Base-by-base conservation (phyloP, 228 moss, liverwort and hornwort genomes). In the Sphagnum magellanicum region DNA sequence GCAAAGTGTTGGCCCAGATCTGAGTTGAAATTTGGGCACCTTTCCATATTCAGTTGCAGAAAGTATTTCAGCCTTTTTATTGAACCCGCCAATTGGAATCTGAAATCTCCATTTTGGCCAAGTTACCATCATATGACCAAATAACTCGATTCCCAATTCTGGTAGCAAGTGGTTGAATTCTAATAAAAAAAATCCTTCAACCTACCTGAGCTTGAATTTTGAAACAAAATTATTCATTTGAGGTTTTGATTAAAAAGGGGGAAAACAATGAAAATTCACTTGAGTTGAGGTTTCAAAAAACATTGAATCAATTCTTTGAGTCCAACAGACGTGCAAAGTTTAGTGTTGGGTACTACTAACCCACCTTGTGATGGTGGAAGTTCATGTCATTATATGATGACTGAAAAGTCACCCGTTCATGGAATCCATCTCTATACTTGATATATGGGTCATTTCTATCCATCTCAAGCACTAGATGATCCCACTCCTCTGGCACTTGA, bases 401-500 rank as follows among this genome's bases (percentile, higher is more conserved):
- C 49, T 64, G 64, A 49, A 46, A 64, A 4, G 64, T 13, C 4
- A 5, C 49, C 48, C 64, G 64, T 49, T 8, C 49, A 47, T 50
- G 47, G 49, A 64, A 64, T 12, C 64, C 64, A 64, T 64, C 64
- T 49, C 64, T 47, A 13, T 64, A 48, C 48, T 64, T 50, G 7
- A 64, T 64, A 48, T 50, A 64, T 46, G 64, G 64, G 5, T 64
- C 64, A 11, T 64, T 64, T 48, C 13, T 64, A 48, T 64, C 64
- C 64, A 64, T 49, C 9, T 46, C 8, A 47, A 64, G 17, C 5
- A 16, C 62, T 10, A 8, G 16, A 16, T 50, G 0, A 15, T 14
- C 50, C 16, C 6, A 8, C n/a, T 52, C 10, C 67, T n/a, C 67
- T 16, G 67, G 67, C 6, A 67, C 51, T 15, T 67, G 6, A 8